A percentile compares a stretch with the other conserved stretches of the same genome.
These are phyloP conservation scores for Beauveria scarabaeidicola DNA, from an alignment of 2,329 filamentous ascomycete genomes.

Conservation along the genomic window DNA sequence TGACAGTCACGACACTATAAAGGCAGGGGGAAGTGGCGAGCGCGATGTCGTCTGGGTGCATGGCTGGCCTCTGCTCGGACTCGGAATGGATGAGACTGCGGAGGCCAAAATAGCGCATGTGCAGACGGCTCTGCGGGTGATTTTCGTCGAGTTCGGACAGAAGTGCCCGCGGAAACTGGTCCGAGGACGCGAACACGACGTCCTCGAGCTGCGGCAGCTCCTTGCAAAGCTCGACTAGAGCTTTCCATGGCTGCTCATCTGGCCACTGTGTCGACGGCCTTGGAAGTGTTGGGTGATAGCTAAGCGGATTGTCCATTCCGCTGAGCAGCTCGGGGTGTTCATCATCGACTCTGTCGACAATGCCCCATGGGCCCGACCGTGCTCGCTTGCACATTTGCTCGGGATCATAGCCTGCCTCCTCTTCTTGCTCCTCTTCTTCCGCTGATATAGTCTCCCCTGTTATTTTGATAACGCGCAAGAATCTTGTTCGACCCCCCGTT, in stretches of 20 bases:
- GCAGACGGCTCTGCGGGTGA: not conserved
- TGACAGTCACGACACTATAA: conserved; percentile 1
- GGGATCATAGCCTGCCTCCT: not conserved
- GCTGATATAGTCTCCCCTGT: conserved; percentile 1
- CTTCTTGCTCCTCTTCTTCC: not conserved
- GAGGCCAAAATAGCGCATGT: conserved; percentile 4
- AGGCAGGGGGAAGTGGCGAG: conserved; percentile 8
- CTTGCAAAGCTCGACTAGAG: not conserved
- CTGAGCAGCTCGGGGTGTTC: not conserved
- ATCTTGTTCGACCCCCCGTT: not conserved
- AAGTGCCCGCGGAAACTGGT: not conserved
- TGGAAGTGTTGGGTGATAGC: too few species aligned
- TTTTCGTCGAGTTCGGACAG: not conserved
- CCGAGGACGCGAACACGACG: not conserved
- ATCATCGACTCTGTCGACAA: too few species aligned
- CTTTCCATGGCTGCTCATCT: conserved; percentile 1
- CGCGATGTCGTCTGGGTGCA: not conserved
- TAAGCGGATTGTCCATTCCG: not conserved
- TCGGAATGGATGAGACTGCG: not conserved
- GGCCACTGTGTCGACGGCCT: not conserved
- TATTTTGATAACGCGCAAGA: conserved; percentile 3
- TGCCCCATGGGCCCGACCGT: too few species aligned
- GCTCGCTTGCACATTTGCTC: too few species aligned
- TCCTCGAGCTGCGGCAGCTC: not conserved
- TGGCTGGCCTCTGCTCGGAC: not conserved